phyloP scores from a whole-genome alignment of 2,329 filamentous ascomycete genomes.

The Paramyrothecium roridum region DNA sequence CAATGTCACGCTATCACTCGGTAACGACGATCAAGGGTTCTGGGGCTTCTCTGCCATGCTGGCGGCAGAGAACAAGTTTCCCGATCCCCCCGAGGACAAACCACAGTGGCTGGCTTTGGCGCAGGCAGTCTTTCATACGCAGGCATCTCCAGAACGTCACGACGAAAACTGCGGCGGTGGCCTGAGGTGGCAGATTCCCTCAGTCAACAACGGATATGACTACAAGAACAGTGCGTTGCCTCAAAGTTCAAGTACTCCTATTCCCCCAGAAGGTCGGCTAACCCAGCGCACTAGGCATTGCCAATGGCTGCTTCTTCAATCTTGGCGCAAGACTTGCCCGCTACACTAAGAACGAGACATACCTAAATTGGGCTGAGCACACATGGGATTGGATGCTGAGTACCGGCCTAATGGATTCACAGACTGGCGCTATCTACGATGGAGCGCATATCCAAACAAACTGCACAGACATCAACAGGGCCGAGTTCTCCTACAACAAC shows the following conservation, averaged over 20 bases:
- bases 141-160: slow-evolving; percentile 56
- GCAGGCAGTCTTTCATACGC: slow-evolving; percentile 61
- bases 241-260: neutral
- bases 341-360: slow-evolving; percentile 66
- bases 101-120: slow-evolving; percentile 56
- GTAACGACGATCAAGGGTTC: slow-evolving; percentile 66
- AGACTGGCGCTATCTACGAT: slow-evolving; percentile 59
- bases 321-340: slow-evolving; percentile 66
- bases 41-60: slow-evolving; percentile 65
- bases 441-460: slow-evolving; percentile 49
- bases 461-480: slow-evolving; percentile 52
- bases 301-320: slow-evolving; percentile 63
- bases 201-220: slow-evolving; percentile 70
- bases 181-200: slow-evolving; percentile 74
- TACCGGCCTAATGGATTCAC: slow-evolving; percentile 56
- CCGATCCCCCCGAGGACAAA: slow-evolving; percentile 45
- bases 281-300: slow-evolving; percentile 35
- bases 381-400: slow-evolving; percentile 59
- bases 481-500: slow-evolving; percentile 60
- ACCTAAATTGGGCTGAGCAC: slow-evolving; percentile 60
- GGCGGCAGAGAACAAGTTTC: slow-evolving; percentile 56
- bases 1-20: slow-evolving; percentile 49
- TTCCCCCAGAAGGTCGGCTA: neutral
- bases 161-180: slow-evolving; percentile 54
- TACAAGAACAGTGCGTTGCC: slow-evolving; percentile 60